phyloP scores from a whole-genome alignment of 768 basidiomycete genomes.

The Mycena epipterygia region DNA sequence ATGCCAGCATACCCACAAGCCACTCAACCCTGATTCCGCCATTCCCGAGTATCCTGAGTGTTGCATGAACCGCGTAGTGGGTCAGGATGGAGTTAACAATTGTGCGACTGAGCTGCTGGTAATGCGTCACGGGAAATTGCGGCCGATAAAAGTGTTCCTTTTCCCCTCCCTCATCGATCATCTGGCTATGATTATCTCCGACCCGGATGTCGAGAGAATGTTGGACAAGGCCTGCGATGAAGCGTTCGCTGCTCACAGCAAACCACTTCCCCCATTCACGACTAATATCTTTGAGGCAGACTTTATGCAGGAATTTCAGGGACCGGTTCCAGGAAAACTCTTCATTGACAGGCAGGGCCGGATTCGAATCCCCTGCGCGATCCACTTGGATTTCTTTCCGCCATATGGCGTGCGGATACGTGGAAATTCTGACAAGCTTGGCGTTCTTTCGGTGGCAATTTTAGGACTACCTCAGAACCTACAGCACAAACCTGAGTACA shows the following conservation, averaged over 20 bases:
- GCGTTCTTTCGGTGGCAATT: constrained; percentile 45
- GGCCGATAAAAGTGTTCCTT: constrained; percentile 37
- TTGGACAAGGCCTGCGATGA: constrained; percentile 35
- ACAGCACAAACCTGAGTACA: constrained; percentile 45
- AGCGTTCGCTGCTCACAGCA: too few relatives aligned
- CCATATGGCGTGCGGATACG: constrained; percentile 36
- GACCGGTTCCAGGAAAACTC: constrained; percentile 37
- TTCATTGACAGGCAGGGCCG: constrained; percentile 37
- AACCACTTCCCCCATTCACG: constrained; percentile 2
- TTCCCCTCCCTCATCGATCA: constrained; percentile 39
- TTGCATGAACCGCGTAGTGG: too few relatives aligned
- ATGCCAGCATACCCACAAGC: too few relatives aligned
- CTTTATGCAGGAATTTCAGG: constrained; percentile 45
- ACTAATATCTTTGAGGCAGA: constrained; percentile 42
- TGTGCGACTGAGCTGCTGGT: too few relatives aligned
- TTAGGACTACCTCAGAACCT: constrained; percentile 46
- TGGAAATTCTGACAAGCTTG: constrained; percentile 38
- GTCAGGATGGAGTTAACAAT: too few relatives aligned
- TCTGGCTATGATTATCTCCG: constrained; percentile 33
- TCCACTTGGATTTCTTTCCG: constrained; percentile 49
- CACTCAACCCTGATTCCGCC: too few relatives aligned
- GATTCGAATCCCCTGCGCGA: constrained; percentile 37
- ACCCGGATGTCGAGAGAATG: constrained; percentile 31
- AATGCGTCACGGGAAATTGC: too few relatives aligned
- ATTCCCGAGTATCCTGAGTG: too few relatives aligned